Conservation (phyloP, 2,329 filamentous ascomycete genomes). For the Hymenoscyphus occultus region DNA sequence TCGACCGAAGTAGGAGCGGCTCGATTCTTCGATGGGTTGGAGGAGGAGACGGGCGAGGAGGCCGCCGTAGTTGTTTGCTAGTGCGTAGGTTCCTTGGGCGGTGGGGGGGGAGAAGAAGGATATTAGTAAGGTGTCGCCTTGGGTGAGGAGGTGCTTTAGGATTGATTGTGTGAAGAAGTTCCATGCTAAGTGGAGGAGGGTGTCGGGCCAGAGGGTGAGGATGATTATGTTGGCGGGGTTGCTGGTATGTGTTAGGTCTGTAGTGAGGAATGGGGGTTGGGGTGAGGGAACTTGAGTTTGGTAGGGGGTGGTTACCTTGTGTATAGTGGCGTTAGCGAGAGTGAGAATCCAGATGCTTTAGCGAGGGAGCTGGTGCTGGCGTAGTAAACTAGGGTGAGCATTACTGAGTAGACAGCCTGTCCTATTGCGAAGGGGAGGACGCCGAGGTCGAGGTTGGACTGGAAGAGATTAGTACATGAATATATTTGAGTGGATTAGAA, state of each 20-base stretch:
- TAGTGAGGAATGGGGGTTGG: background rate
- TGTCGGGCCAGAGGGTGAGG: constrained; percentile 56
- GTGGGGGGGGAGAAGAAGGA: constrained; percentile 71
- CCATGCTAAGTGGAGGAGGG: constrained; percentile 69
- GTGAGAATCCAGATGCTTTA: constrained; percentile 60
- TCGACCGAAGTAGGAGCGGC: constrained; percentile 83
- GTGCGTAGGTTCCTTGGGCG: constrained; percentile 86
- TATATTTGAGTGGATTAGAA: background rate
- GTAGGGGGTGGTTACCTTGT: constrained; percentile 27
- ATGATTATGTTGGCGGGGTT: constrained; percentile 17
- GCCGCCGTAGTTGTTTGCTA: constrained; percentile 93
- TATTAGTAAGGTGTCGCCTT: constrained; percentile 89
- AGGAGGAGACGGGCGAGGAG: constrained; percentile 85
- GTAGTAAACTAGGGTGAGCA: constrained; percentile 68
- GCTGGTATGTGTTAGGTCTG: background rate
- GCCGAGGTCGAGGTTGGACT: constrained; percentile 54
- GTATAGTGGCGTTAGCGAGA: constrained; percentile 51
- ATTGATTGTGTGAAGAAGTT: constrained; percentile 85
- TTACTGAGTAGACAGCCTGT: constrained; percentile 71
- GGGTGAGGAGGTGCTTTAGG: constrained; percentile 89
- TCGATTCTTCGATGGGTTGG: constrained; percentile 93
- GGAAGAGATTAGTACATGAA: background rate
- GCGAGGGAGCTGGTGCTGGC: constrained; percentile 58
- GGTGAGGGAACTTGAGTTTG: background rate
- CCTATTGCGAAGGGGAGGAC: constrained; percentile 87